Percentiles rank a stretch among this genome's conserved stretches.
Conservation (phyloP, 768 basidiomycete species). For the Leccinum subtestaceum region DNA sequence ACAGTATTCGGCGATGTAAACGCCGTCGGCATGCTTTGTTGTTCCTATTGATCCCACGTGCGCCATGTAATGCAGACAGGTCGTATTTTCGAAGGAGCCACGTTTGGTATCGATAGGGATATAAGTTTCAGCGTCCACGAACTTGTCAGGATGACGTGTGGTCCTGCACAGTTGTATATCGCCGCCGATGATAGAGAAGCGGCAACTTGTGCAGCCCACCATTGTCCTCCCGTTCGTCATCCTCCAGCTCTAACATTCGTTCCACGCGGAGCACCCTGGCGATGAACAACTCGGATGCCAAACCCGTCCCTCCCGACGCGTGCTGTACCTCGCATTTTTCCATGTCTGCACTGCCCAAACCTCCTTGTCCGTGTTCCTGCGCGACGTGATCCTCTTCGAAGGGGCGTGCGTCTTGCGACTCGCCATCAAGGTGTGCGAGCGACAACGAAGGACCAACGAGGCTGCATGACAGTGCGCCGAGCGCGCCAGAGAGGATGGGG, state of each 20-base stretch:
- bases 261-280: conserved; percentile 70
- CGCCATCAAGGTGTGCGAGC: conserved; percentile 50
- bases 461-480: conserved; percentile 74
- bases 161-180: conserved; percentile 51
- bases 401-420: neutral
- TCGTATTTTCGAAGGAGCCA: neutral
- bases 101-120: conserved; percentile 8
- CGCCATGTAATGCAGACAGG: conserved; percentile 6
- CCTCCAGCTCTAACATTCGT: conserved; percentile 31
- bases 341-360: neutral
- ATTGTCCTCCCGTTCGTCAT: conserved; percentile 4
- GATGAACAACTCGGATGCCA: conserved; percentile 73
- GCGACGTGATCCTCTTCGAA: conserved; percentile 17
- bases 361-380: neutral
- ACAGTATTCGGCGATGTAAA: too few relatives aligned
- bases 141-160: conserved; percentile 15
- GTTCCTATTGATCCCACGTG: too few relatives aligned
- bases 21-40: too few relatives aligned
- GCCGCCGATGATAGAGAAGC: conserved; percentile 60
- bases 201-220: conserved; percentile 41
- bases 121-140: neutral
- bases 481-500: conserved; percentile 54
- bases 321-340: conserved; percentile 9
- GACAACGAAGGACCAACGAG: conserved; percentile 61
- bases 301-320: conserved; percentile 31